Evolutionary conservation across 2,329 filamentous ascomycete genomes (phyloP).

Genomic region (Coniochaeta sp.): DNA sequence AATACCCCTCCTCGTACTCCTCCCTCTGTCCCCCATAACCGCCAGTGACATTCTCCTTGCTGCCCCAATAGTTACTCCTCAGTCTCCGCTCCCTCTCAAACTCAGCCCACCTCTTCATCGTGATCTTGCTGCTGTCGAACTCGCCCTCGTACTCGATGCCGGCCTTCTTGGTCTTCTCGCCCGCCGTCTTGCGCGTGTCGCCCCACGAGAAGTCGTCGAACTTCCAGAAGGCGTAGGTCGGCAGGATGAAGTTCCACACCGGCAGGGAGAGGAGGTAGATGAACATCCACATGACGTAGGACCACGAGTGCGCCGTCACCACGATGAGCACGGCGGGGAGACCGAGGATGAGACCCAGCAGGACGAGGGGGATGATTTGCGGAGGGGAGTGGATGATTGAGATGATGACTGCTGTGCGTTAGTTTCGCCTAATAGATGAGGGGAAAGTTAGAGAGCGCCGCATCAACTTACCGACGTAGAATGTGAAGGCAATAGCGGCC

Average conservation of each 20-base stretch:
- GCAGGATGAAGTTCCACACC: slow-evolving; percentile 95
- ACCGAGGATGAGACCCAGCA: slow-evolving; percentile 86
- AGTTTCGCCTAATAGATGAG: background rate
- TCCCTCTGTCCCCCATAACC: slow-evolving; percentile 5
- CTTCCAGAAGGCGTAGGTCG: slow-evolving; percentile 96
- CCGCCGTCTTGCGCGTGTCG: slow-evolving; percentile 90
- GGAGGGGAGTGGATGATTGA: slow-evolving; percentile 71
- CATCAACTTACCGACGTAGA: slow-evolving; percentile 75
- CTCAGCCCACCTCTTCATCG: slow-evolving; percentile 98
- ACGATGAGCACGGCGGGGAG: slow-evolving; percentile 88
- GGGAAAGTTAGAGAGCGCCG: background rate
- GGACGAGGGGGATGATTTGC: slow-evolving; percentile 83
- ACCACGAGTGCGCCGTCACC: slow-evolving; percentile 84
- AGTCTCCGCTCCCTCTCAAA: slow-evolving; percentile 66
- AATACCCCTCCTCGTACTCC: background rate
- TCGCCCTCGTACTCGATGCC: slow-evolving; percentile 87
- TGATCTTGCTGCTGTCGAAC: slow-evolving; percentile 98
- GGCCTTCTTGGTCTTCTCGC: slow-evolving; percentile 80
- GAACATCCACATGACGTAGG: slow-evolving; percentile 93
- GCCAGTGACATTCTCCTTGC: slow-evolving; percentile 41
- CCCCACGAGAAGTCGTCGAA: slow-evolving; percentile 99
- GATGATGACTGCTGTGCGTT: slow-evolving; percentile 56
- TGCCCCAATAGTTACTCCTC: slow-evolving; percentile 43
- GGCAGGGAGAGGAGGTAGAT: slow-evolving; percentile 92
- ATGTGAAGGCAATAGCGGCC: slow-evolving; percentile 92